Conservation (phyloP, 495 filamentous ascomycete species). For the Neurospora sp. region DNA sequence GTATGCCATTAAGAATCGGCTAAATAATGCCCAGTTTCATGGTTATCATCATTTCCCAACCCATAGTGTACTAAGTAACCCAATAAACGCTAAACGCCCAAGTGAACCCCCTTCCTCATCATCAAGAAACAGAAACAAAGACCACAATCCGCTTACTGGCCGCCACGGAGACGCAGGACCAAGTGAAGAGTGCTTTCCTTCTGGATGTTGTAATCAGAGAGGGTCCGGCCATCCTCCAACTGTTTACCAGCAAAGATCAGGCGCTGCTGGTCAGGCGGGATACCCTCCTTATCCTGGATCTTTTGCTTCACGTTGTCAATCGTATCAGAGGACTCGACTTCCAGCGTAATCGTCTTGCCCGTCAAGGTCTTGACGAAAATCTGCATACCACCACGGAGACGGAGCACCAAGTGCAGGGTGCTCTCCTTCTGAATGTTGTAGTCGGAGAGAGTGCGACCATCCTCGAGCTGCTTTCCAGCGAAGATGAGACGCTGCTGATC, state of each 20-base stretch:
- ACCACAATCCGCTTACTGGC: conserved; percentile 43
- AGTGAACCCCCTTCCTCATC: conserved; percentile 3
- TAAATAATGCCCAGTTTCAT: background rate
- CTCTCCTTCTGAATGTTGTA: conserved; percentile 99
- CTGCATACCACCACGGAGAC: conserved; percentile 95
- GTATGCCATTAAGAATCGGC: background rate
- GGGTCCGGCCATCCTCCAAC: conserved; percentile 72
- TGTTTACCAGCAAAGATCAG: conserved; percentile 89
- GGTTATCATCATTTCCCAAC: background rate
- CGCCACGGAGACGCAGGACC: conserved; percentile 80
- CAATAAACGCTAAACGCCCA: background rate
- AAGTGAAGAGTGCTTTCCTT: conserved; percentile 85
- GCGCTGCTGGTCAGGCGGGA: conserved; percentile 81
- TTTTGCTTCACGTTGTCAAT: conserved; percentile 91
- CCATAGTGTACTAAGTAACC: background rate
- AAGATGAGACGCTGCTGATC: conserved; percentile 99
- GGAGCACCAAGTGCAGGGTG: conserved; percentile 92
- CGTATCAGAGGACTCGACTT: conserved; percentile 81
- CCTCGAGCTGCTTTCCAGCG: conserved; percentile 73
- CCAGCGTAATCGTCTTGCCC: conserved; percentile 85
- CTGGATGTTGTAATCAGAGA: conserved; percentile 90
- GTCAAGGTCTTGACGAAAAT: conserved; percentile 93
- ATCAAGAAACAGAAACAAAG: conserved; percentile 12
- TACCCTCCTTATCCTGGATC: conserved; percentile 90
- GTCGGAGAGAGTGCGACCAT: conserved; percentile 83